Evolutionary conservation across 2,329 filamentous ascomycete species (phyloP), one percentile per base, ranked within the genome.

Genomic region (Colletotrichum spinosum): DNA sequence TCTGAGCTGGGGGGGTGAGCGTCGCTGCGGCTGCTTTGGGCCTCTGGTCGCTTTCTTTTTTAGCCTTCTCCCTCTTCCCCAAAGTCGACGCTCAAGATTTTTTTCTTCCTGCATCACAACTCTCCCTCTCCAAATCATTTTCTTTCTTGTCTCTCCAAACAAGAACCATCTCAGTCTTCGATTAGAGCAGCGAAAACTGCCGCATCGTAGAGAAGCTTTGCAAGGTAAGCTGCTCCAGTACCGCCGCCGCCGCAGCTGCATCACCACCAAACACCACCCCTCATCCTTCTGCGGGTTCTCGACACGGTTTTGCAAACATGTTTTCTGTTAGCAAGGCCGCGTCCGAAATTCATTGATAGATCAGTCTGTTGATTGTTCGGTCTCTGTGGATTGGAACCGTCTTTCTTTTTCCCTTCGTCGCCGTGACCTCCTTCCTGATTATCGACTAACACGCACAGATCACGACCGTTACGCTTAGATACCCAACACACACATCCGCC

Each of bases 21-120:
- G 67, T 68, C 58, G 51, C 57, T 25, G 25, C 25, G 25, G 25
- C 25, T 65, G 63, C 57, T 55, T 61, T 55, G 55, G 55, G 37
- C 55, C 44, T 51, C 42, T 58, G 56, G 67, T 25, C 70, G 69
- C 59, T 71, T 74, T 76, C 77, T 76, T 77, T 79, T 79, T 78
- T 77, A 77, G 74, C 70, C 72, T 69, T 59, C 64, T 58, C 51
- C 51, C 59, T 58, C 52, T 65, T 57, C 69, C 65, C 69, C 65
- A 69, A 39, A 15, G 7, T 69, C 45, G n/a, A 69, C 64, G 65
- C 72, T 57, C 50, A 55, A 15, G 17, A 44, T 15, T 52, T 50
- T 52, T 59, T 67, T 56, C 54, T 60, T 56, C 55, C 65, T 61
- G 48, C 65, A 54, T 60, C 57, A 62, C 58, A 65, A 37, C 15